Evolutionary conservation across 106 monocot species (phyloP), one percentile per base, ranked within the genome.

Genomic region (Apostasia ramifera): DNA sequence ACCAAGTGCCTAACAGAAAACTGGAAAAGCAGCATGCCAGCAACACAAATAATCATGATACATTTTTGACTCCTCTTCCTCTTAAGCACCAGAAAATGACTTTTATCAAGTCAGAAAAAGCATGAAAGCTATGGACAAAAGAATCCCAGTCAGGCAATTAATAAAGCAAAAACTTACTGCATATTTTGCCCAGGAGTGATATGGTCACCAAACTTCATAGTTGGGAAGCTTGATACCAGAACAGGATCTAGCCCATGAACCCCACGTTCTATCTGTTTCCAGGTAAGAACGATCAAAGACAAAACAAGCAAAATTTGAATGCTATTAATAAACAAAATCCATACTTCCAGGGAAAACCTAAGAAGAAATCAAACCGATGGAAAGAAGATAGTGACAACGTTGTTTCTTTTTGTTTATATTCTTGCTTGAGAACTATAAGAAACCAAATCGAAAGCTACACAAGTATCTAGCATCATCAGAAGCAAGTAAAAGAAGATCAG

Each of bases 261-360:
- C 48, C 88, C 85, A 60, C 85, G 79, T 55, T 89, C 88, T 26
- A 89, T 38, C 88, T 89, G 71, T 71, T 76, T 44, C 70, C 66
- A 46, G 41, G 26, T 26, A 69, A 40, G 2, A 49, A 50, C 39
- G 4, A 57, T 40, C 59, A 51, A 40, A 76, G 44, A 1, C 37
- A 53, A 61, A 48, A 12, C n/a, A 26, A 7, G 5, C 14, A 44
- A 59, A 6, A 26, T 47, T 3, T 44, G n/a, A 44, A 47, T 8
- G 1, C 1, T 40, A 47, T 5, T 3, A 13, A 42, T 2, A 14
- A 5, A 13, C 12, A 47, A 44, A 59, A 37, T 59, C 8, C 59
- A 59, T 1, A 1, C 6, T 59, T 40, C 6, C 40, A 59, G 8
- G n/a, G 7, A 59, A 39, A 40, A 39, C 40, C 40, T 37, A 59